Evolutionary conservation across 1,284 basidiomycete species (phyloP).

Genomic region (Phaffia rhodozyma): DNA sequence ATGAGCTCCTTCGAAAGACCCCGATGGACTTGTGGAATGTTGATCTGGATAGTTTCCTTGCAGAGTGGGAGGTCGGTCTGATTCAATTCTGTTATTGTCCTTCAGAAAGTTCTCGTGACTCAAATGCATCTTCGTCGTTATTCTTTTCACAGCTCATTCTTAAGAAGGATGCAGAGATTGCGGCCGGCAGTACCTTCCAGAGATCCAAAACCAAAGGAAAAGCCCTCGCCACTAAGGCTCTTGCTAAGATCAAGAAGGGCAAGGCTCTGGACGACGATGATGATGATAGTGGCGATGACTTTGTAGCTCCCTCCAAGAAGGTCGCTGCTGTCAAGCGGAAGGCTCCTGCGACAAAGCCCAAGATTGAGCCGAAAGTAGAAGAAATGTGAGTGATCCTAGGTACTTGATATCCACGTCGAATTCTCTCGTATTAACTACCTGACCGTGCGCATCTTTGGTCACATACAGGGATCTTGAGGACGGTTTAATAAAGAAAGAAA

Average conservation of each 20-base stretch:
- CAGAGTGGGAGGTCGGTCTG: conserved; percentile 67
- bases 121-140: background rate
- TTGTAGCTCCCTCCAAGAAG: background rate
- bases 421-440: too few relatives aligned
- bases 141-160: conserved; percentile 45
- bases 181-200: conserved; percentile 54
- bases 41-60: conserved; percentile 74
- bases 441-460: too few relatives aligned
- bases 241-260: conserved; percentile 42
- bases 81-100: background rate
- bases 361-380: too few relatives aligned
- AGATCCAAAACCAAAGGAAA: conserved; percentile 46
- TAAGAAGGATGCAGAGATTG: conserved; percentile 42
- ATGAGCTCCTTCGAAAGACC: conserved; percentile 61
- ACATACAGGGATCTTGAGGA: too few relatives aligned
- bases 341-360: conserved; percentile 12
- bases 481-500: too few relatives aligned
- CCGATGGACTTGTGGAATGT: conserved; percentile 82
- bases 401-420: too few relatives aligned
- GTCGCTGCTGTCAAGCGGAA: conserved; percentile 5
- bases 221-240: conserved; percentile 50
- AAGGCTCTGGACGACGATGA: conserved; percentile 45
- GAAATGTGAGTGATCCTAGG: too few relatives aligned
- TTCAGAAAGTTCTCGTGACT: background rate
- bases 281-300: conserved; percentile 25